Evolutionary conservation across 1,139 yeast genomes (phyloP), one percentile per base, ranked within the genome.

Genomic region (Kazachstania sp.): DNA sequence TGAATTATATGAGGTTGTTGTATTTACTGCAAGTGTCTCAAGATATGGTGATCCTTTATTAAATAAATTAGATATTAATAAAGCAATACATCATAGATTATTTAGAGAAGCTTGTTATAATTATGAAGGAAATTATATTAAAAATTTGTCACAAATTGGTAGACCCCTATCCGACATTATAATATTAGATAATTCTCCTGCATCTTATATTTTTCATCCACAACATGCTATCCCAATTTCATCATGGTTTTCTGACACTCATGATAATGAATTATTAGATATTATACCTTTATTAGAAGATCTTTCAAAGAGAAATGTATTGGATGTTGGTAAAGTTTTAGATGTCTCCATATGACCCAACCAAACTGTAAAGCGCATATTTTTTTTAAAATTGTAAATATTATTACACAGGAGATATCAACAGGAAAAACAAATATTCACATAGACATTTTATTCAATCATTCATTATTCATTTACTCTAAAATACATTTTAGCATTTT

Each of bases 151-250:
- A 4, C 97, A 87, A 65, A 79, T 92, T 57, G 99, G 99, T 5
- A 75, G 99, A 58, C 96, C 97, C 1, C 72, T 94, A 52, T 71
- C 76, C 51, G 95, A 90, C 55, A 73, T 85, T 41, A 88, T 92
- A 49, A 94, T 92, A 56, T 81, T 92, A 56, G 99, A 92, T 71
- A 92, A 92, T 68, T 88, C 97, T 1, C 98, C 99, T 2, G 95
- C 97, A 6, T 86, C 96, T 13, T 92, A 94, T 66, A 81, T 90
- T 48, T 86, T 92, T 73, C 98, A 92, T 65, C 98, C 98, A 23
- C 95, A 87, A 63, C 97, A 92, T 70, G 95, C 97, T 13, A 84
- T 94, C 39, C 99, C 99, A n/a, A 86, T 92, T 32, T 86, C 96
- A 54, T 82, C 94, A 65, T 92, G 99, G 99, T 92, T 94, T 72